phyloP scores from a whole-genome alignment of 345 rosid species.

The Excoecaria agallocha region DNA sequence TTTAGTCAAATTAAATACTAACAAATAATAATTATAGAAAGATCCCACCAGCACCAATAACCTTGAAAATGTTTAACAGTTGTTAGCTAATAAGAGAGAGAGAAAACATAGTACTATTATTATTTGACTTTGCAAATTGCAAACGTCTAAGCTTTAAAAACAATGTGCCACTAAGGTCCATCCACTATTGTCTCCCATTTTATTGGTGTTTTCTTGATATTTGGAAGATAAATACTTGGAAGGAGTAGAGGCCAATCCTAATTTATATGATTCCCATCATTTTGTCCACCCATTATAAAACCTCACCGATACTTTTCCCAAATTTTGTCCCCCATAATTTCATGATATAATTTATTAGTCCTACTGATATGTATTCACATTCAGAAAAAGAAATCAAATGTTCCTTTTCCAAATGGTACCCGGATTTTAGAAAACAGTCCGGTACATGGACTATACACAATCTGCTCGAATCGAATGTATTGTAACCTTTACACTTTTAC shows the following conservation, averaged over 20 bases:
- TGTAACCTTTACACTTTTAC: too few relatives aligned
- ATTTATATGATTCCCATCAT: background rate
- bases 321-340: conserved; percentile 1
- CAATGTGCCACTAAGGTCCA: background rate
- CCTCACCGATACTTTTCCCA: background rate
- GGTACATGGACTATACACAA: too few relatives aligned
- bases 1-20: background rate
- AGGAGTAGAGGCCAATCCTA: background rate
- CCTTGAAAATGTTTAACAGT: background rate
- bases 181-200: conserved; percentile 12
- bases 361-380: too few relatives aligned
- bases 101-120: too few relatives aligned
- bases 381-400: too few relatives aligned
- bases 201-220: background rate
- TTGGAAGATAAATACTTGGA: background rate
- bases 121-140: conserved; percentile 11
- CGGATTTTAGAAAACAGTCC: too few relatives aligned
- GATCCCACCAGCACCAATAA: background rate
- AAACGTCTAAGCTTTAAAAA: background rate
- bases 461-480: too few relatives aligned
- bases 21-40: background rate
- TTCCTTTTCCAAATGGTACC: too few relatives aligned
- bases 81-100: background rate
- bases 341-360: background rate
- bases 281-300: background rate